Evolutionary conservation across 83 land plant species (phyloP), one percentile per base, ranked within the genome.

Genomic region (Larix sibirica): DNA sequence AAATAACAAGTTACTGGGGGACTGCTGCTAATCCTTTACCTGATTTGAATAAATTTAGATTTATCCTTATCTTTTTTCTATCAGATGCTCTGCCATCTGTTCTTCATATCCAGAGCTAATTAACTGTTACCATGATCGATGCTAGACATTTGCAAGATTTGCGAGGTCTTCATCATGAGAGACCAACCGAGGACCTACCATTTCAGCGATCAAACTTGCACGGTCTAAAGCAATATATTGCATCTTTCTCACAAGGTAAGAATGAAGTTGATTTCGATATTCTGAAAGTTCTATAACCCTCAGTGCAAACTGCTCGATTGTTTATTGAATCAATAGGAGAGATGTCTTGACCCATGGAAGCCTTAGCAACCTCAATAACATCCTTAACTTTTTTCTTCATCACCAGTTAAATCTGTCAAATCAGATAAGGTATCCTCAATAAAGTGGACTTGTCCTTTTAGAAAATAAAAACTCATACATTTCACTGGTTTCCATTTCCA

Each of bases 301-400:
- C 77, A 90, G 88, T 3, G 96, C 95, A 89, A 95, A 95, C 58
- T 81, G 87, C 74, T 97, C 91, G 70, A 97, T 95, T 95, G 84
- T 92, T 95, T 31, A 93, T 89, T 79, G 95, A 79, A 75, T 97
- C 99, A 80, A 95, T 81, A 23, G 91, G 87, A 62, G 96, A 90
- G 64, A 97, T 87, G 77, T 97, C 99, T 79, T 93, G 97, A 90
- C 99, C 99, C 99, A 97, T 95, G 54, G 99, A 95, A 71, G 97
- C 88, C 77, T 93, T 93, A 28, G 96, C 95, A 50, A 96, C 97
- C 81, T 91, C 96, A 40, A 97, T 86, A 69, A 96, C 86, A 77
- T 93, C 96, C 81, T 88, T 92, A 24, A 96, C 96, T 83, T 97
- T 95, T 50, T 93, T 3, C 97, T 82, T 95, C 95, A 87, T 95